Base-by-base conservation (phyloP, 1,284 basidiomycete genomes). In the Laetiporus sulphureus region DNA sequence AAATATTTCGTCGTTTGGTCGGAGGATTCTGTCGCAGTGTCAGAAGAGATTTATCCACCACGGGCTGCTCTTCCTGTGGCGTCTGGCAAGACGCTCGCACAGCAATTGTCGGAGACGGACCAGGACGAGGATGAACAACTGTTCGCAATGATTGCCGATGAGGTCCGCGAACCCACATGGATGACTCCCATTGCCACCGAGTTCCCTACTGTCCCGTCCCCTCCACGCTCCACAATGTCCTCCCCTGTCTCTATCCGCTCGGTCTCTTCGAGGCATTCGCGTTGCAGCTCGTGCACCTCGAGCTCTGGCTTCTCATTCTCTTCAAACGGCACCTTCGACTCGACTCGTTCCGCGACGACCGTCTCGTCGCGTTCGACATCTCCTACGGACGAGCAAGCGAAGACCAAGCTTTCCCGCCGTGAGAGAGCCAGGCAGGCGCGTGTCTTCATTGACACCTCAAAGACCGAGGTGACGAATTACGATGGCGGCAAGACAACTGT, bases 401-500 rank as follows among this genome's bases (percentile, higher is more conserved):
- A 61, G 42, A 61, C 58, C 51, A 73, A 72, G 55, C 68, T 73
- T 41, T 82, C 81, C 23, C 78, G 80, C 43, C 73, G 82, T 46
- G 82, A 84, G 60, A 73, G 73, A 40, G 73, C 73, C 8, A 72
- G 79, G 48, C 77, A 80, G 57, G 73, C 73, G 16, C 77, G 74
- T 48, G 79, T 87, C 50, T 85, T 73, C 56, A 61, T 89, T 40
- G 84, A 89, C 60, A 71, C 69, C 19, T 64, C 75, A 54, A 88
- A 79, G 69, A 84, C 63, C 33, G 80, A 83, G 41, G 81, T 88
- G 46, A 88, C 84, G 36, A 82, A 82, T 56, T 89, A 89, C 56
- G 84, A 88, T 51, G 85, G 84, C 46, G 84, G 85, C 51, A 87
- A 87, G 71, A 89, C 84, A 43, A 87, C 84, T 30, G 85, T 88